Percentiles rank a stretch among this genome's conserved stretches.
Conservation (phyloP, 257 asterid genomes). For the Primulina tabacum region DNA sequence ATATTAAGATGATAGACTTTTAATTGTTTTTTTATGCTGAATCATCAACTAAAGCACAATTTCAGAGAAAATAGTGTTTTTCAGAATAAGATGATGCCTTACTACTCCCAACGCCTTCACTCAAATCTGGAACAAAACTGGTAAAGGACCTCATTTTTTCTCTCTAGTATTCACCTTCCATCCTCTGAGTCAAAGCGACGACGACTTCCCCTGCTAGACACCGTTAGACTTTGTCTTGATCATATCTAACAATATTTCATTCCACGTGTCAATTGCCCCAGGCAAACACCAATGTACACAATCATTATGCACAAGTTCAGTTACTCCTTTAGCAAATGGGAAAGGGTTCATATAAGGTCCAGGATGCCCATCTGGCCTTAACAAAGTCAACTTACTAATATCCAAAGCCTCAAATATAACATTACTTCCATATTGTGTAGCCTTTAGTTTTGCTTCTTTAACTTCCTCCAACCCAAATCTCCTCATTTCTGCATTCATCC, state of each 20-base stretch:
- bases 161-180: conserved; percentile 17
- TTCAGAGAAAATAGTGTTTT: no score
- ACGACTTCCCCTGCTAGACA: background rate
- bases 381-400: conserved; percentile 50
- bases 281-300: conserved; percentile 96
- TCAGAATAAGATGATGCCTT: no score
- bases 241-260: conserved; percentile 56
- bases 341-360: conserved; percentile 71
- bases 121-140: no score
- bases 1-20: no score
- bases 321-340: conserved; percentile 66
- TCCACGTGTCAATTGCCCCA: conserved; percentile 87
- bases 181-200: background rate
- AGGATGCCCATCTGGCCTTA: conserved; percentile 87
- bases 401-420: conserved; percentile 59
- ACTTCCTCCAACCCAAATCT: conserved; percentile 39
- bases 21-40: no score
- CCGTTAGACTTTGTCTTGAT: conserved; percentile 24
- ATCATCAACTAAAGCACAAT: no score
- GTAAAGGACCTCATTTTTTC: background rate
- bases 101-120: no score
- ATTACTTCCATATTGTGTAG: conserved; percentile 11
- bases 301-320: conserved; percentile 58
- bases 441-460: conserved; percentile 33
- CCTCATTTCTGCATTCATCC: conserved; percentile 68